Evolutionary conservation across 352 stramenopile species (phyloP).

Genomic region (Pythium periplocum): DNA sequence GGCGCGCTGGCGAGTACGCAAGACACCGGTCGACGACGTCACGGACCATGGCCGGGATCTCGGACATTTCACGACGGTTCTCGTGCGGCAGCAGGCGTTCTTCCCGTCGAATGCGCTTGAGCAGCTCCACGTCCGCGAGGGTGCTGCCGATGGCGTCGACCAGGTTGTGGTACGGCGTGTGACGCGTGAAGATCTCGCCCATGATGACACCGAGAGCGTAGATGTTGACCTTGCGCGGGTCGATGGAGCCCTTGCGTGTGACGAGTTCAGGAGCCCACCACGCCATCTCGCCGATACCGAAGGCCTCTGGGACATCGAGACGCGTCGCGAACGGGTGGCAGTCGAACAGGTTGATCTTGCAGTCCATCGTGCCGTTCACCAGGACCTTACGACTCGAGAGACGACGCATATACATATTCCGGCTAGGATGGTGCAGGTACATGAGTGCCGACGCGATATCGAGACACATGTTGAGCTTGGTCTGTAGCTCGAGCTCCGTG

Average conservation of each 20-base stretch:
- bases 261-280: slow-evolving; percentile 23
- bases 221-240: slow-evolving; percentile 22
- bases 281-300: slow-evolving; percentile 15
- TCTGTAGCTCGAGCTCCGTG: slow-evolving; percentile 42
- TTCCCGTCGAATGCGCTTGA: slow-evolving; percentile 12
- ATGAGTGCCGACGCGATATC: slow-evolving; percentile 54
- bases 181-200: slow-evolving; percentile 23
- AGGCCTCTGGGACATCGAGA: slow-evolving; percentile 12
- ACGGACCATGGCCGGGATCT: slow-evolving; percentile 12
- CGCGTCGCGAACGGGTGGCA: slow-evolving; percentile 8
- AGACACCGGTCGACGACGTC: slow-evolving; percentile 19
- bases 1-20: slow-evolving; percentile 13
- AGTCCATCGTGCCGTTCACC: slow-evolving; percentile 18
- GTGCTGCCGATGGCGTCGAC: slow-evolving; percentile 19
- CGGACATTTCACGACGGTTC: slow-evolving; percentile 15
- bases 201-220: slow-evolving; percentile 26
- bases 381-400: slow-evolving; percentile 24
- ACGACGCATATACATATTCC: slow-evolving; percentile 15
- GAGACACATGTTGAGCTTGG: slow-evolving; percentile 60
- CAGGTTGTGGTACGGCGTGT: slow-evolving; percentile 17
- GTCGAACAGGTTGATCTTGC: slow-evolving; percentile 28
- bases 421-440: slow-evolving; percentile 46
- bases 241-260: slow-evolving; percentile 7
- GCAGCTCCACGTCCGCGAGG: slow-evolving; percentile 14
- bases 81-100: slow-evolving; percentile 19